Conservation (phyloP, 1,139 yeast species). For the Meyerozyma carpophila region DNA sequence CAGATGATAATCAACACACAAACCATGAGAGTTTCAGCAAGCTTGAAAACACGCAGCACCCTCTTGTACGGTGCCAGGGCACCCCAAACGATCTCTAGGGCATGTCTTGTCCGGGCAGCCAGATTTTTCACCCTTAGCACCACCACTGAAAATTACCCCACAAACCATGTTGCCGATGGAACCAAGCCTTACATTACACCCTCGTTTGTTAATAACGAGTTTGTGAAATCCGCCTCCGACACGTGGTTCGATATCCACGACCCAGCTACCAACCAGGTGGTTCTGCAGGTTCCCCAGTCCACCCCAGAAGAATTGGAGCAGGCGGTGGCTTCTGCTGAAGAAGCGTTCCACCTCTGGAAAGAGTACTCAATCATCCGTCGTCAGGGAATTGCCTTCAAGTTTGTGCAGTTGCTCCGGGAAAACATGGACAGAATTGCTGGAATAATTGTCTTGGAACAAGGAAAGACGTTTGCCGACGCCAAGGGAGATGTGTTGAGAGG, state of each 20-base stretch:
- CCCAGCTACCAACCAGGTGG: conserved; percentile 68
- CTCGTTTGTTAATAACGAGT: conserved; percentile 53
- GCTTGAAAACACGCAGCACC: not conserved
- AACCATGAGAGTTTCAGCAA: not conserved
- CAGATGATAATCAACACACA: not conserved
- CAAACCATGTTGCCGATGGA: conserved; percentile 36
- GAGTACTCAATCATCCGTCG: conserved; percentile 58
- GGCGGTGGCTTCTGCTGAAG: conserved; percentile 62
- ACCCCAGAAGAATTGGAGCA: conserved; percentile 61
- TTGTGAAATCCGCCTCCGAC: conserved; percentile 48
- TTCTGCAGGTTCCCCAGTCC: conserved; percentile 67
- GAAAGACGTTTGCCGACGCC: conserved; percentile 75
- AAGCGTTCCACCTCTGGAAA: conserved; percentile 58
- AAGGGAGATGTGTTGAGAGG: conserved; percentile 78
- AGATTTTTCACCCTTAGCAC: conserved; percentile 21
- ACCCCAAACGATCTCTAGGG: not conserved
- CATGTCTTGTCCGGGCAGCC: not conserved
- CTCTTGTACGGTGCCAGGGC: not conserved
- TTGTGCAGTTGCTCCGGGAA: conserved; percentile 59
- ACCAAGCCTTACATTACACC: conserved; percentile 50
- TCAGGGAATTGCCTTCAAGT: conserved; percentile 72
- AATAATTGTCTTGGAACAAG: conserved; percentile 73
- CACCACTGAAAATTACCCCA: conserved; percentile 37
- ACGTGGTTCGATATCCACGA: conserved; percentile 72
- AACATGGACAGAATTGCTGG: conserved; percentile 72